Conservation (phyloP, 1,139 yeast genomes). For the Protomyces inundatus region DNA sequence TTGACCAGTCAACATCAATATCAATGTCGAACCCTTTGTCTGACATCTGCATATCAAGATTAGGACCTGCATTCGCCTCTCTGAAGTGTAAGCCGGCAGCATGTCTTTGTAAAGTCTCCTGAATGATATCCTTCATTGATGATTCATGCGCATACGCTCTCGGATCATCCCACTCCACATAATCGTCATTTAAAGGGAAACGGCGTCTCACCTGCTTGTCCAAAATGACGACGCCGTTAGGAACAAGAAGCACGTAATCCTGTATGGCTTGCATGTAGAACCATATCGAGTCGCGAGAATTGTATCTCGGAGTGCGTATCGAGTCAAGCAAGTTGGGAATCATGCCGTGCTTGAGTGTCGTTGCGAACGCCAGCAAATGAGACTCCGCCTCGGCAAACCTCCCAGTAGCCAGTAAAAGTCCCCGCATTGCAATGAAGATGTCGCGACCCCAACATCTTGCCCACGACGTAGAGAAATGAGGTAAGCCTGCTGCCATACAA, state of each 20-base stretch:
- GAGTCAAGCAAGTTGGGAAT: slow-evolving; percentile 91
- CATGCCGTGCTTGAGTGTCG: slow-evolving; percentile 88
- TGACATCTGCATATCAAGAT: slow-evolving; percentile 83
- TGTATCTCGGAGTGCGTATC: slow-evolving; percentile 87
- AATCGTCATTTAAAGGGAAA: slow-evolving; percentile 85
- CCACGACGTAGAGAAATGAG: slow-evolving; percentile 82
- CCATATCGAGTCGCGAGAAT: slow-evolving; percentile 98
- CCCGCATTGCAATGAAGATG: slow-evolving; percentile 81
- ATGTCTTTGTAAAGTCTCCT: slow-evolving; percentile 76
- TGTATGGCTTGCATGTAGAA: slow-evolving; percentile 83
- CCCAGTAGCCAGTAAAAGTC: slow-evolving; percentile 70
- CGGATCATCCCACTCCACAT: slow-evolving; percentile 61
- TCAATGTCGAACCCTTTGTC: slow-evolving; percentile 88
- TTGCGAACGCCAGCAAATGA: slow-evolving; percentile 83
- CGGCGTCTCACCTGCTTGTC: slow-evolving; percentile 71
- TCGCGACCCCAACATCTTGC: slow-evolving; percentile 99
- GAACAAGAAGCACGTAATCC: slow-evolving; percentile 65
- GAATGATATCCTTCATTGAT: slow-evolving; percentile 68
- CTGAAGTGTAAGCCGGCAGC: slow-evolving; percentile 82
- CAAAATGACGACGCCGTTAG: slow-evolving; percentile 62
- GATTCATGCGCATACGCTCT: slow-evolving; percentile 69
- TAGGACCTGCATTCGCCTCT: slow-evolving; percentile 92
- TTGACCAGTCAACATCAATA: slow-evolving; percentile 77
- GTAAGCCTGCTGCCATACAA: slow-evolving; percentile 90
- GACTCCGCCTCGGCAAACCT: slow-evolving; percentile 70